Evolutionary conservation across 192 early-diverging fungal species (phyloP), one percentile per base, ranked within the genome.

Genomic region (Rhizophlyctis rosea): DNA sequence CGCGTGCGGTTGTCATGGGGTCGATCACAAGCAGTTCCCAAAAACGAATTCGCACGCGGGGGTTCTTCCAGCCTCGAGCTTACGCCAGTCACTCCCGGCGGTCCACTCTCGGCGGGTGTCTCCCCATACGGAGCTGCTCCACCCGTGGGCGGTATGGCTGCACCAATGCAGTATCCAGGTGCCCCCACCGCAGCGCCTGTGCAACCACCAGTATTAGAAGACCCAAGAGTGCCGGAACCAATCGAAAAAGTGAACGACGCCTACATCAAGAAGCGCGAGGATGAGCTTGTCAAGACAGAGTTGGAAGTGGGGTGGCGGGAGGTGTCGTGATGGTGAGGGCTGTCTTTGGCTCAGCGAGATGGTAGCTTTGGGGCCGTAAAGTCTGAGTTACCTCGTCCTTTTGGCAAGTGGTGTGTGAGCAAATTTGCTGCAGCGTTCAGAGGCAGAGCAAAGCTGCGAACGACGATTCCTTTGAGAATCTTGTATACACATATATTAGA

Each of bases 1-100:
- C 79, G 82, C 47, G 78, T 89, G 28, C 80, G 87, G 24, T 65
- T 89, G 39, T 87, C 86, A 47, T 91, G 89, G 89, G 89, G 89
- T 34, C 81, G 86, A 23, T 71, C 82, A 13, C 75, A 76, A 53
- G 66, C 75, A 32, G 48, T 58, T 14, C 30, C 69, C 52, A 74
- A 74, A 36, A 61, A 66, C 64, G 58, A 49, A 54, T 60, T 50
- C 32, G 31, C 21, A 21, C 32, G 13, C 31, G 44, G 33, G 47
- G 21, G 44, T 32, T 57, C 14, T 35, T 32, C n/a, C 63, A 21
- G 23, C 24, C 27, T 64, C 34, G 31, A 64, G 11, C 36, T 23
- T 21, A 66, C 30, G 31, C 2, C 18, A 16, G 16, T 36, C 18
- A 29, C 33, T 31, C 48, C 50, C 49, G 28, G 18, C 13, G 21